Base-by-base conservation (phyloP, 306 rosid species). In the Cicer chorassanicum region DNA sequence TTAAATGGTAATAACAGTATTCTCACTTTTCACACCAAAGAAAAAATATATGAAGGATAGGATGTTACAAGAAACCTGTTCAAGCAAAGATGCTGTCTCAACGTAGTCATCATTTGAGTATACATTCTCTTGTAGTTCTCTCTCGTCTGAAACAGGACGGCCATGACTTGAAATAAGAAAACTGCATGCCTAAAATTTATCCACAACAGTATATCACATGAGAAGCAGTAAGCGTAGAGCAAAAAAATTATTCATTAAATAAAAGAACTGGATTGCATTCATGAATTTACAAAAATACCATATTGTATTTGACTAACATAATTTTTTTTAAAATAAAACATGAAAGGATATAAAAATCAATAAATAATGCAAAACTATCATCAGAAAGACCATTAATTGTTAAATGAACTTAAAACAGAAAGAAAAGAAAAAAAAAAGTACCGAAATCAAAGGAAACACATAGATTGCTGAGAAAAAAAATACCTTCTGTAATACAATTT, bases 401-500 rank as follows among this genome's bases (percentile, higher is more conserved):
- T 14, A 42, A 64, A 50, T 73, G 50, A 81, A 56, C 66, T 46
- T 64, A 34, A 50, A 77, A 74, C 44, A 44, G 65, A 39, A 77
- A 64, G 59, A 55, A 77, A 16, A 16, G 18, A 46, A 59, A 54
- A 36, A 5, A 5, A 41, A 66, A 44, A 21, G 34, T 36, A 73
- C 55, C 75, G 53, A 84, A 74, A 49, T 8, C 16, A 24, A 60
- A 57, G 62, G 68, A 43, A 62, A 4, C 50, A 29, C n/a, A 65
- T 11, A 50, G 12, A 70, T 24, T 57, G 13, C 64, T 64, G 46
- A 65, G 29, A 40, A 11, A 64, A 44, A 79, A 72, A 53, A 72
- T 88, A 92, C 99, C 99, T 92, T 88, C 75, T 92, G 92, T 80
- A 95, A 78, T 76, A 95, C 98, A 86, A 92, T 90, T 89, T 92